Base-by-base conservation (phyloP, 768 basidiomycete species). In the Calocybe cyanea region DNA sequence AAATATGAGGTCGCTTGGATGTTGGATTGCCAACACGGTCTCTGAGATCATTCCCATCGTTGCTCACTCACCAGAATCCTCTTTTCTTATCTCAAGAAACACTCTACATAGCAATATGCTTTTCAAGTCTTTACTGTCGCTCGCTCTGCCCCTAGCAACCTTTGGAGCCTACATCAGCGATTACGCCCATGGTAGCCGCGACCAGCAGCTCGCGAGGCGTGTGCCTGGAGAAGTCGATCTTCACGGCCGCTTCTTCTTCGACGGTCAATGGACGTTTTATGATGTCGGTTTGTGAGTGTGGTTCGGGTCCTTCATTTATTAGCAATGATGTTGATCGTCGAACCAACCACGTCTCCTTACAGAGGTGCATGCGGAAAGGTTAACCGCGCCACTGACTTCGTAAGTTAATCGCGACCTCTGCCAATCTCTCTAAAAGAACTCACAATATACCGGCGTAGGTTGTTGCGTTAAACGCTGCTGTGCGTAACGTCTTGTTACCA, bases 281-380 rank as follows among this genome's bases (percentile, higher is more conserved):
- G 70, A 72, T 35, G 75, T 73, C 45, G 80, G 78, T 46, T 53
- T 76, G 79, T 80, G 49, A 49, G 63, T 52, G 25, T 30, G 15
- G 25, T 20, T n/a, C 28, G 15, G 9, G 20, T n/a, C 30, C 30
- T 21, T 28, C 41, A 19, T 14, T 20, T 6, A 28, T 11, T 11
- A 6, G 5, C 25, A 28, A 28, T 28, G 11, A 28, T 28, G 25
- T 11, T 42, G 14, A 7, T 5, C 19, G 38, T 34, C 2, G 6
- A 15, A 28, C 25, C 43, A 21, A 9, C 33, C 32, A 43, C 36
- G 49, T 13, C 25, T 11, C 6, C 25, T 28, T 53, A 10, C 49
- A 81, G 80, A 33, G 81, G 81, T 57, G 80, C 81, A 37, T 83
- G 81, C 52, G 81, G 80, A 18, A 23, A 62, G 6, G 18, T 1